Base-by-base conservation (phyloP, 108 stramenopile species). In the Fragilariopsis cylindrus region DNA sequence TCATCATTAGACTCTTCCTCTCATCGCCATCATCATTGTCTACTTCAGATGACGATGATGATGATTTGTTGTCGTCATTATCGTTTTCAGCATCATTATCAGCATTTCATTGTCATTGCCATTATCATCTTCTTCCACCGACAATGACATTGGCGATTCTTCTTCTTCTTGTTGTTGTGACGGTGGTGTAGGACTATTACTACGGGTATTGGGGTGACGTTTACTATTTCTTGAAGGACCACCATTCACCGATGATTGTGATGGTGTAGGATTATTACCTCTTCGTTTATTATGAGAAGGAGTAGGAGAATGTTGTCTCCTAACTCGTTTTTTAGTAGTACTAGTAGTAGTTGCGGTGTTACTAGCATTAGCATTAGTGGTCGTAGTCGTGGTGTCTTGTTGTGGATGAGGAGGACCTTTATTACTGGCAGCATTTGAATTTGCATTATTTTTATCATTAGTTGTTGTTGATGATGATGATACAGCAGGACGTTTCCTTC, bases 51-150 rank as follows among this genome's bases (percentile, higher is more conserved):
- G 30, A 30, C 30, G 30, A 30, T 30, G 30, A 30, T 30, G 30
- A 30, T 30, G 30, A 30, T 30, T 30, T 30, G 30, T 30, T 30
- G 30, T 30, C 30, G 30, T 30, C 30, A 30, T 30, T 42, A 62
- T 62, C 60, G 39, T 0, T 42, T 62, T 62, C 60, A 42, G 60
- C 43, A 12, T 62, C 60, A 21, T 42, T 39, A 13, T 62, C 60
- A 6, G 60, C 60, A 62, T 62, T 42, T 62, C 60, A 7, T 41
- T 42, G 30, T 62, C 60, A 11, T 21, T 42, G 39, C 43, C 60
- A 11, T 21, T 42, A 12, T 57, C 57, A 7, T 18, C 57, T 57
- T 57, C 57, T 52, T 52, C 50, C 50, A 30, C 30, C 30, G 30
- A 30, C 30, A 30, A 30, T 30, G 30, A 30, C 30, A 30, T 30